Evolutionary conservation across 2,329 filamentous ascomycete genomes (phyloP).

Genomic region (Colletotrichum musae): DNA sequence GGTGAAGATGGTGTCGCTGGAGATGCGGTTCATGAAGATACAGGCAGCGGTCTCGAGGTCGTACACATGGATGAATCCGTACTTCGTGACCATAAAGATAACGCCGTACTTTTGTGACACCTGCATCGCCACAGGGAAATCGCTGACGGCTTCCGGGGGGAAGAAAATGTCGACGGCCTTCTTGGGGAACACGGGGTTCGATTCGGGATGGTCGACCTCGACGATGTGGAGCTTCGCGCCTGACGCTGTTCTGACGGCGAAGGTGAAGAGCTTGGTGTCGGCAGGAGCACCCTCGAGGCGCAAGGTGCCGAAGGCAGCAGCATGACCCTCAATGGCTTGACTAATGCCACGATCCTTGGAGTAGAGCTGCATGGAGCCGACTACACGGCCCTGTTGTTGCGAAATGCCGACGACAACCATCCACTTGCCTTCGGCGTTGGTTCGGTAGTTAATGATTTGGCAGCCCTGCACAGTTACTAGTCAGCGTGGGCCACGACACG

Average conservation of each 20-base stretch:
- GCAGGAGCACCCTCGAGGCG: constrained; percentile 89
- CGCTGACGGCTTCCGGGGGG: constrained; percentile 93
- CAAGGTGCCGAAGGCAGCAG: constrained; percentile 92
- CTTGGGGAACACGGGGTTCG: constrained; percentile 92
- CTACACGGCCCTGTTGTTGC: constrained; percentile 91
- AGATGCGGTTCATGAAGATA: constrained; percentile 99
- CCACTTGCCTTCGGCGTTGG: constrained; percentile 97
- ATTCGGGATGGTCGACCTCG: constrained; percentile 93
- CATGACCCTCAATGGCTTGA: constrained; percentile 97
- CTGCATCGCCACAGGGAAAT: constrained; percentile 98
- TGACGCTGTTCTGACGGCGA: constrained; percentile 89
- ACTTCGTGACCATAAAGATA: constrained; percentile 98
- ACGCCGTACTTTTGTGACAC: constrained; percentile 97
- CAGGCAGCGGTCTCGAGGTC: constrained; percentile 95
- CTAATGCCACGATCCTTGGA: constrained; percentile 96
- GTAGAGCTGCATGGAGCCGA: constrained; percentile 97
- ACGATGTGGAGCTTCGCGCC: constrained; percentile 98
- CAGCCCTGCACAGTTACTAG: constrained; percentile 73
- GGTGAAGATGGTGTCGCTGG: constrained; percentile 98
- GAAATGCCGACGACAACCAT: constrained; percentile 98
- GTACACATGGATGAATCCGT: constrained; percentile 98
- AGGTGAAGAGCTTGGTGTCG: constrained; percentile 96
- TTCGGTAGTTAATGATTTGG: constrained; percentile 99
- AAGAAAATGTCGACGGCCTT: constrained; percentile 99
- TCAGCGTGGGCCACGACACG: constrained; percentile 20